phyloP scores from a whole-genome alignment of 768 basidiomycete genomes.

The Tephrocybe sp. region DNA sequence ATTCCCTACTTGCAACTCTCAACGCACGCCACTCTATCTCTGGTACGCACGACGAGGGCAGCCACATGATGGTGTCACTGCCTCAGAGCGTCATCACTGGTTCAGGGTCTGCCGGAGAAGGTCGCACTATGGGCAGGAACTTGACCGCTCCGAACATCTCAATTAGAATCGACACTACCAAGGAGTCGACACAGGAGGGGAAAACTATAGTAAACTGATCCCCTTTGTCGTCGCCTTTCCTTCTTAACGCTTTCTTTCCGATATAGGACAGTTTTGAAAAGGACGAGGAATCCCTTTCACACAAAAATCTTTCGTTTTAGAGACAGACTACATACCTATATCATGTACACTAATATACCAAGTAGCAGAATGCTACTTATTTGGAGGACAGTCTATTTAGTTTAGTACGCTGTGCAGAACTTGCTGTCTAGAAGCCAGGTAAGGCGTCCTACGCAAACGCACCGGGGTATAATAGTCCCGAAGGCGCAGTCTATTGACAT shows the following conservation, averaged over 20 bases:
- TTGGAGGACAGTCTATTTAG: no score
- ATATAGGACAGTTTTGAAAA: neutral
- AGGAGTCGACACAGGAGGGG: constrained; percentile 5
- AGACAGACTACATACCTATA: neutral
- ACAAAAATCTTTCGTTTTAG: neutral
- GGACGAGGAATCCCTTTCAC: neutral
- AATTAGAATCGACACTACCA: constrained; percentile 11
- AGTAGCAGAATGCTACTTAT: no score
- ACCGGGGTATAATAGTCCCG: no score
- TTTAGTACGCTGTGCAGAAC: no score
- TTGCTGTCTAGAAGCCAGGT: no score
- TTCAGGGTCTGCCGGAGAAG: neutral
- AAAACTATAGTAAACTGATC: neutral
- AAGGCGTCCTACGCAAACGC: no score
- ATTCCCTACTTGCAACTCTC: constrained; percentile 28
- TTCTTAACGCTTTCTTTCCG: neutral
- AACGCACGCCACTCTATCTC: constrained; percentile 18
- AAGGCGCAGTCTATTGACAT: no score
- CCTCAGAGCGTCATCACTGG: constrained; percentile 3
- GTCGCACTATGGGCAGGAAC: neutral
- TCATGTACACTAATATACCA: no score
- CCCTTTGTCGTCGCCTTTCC: neutral
- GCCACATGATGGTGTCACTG: constrained; percentile 18
- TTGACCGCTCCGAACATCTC: constrained; percentile 1
- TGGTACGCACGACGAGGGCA: constrained; percentile 13